A percentile compares a stretch with the other conserved stretches of the same genome.
phyloP scores from a whole-genome alignment of 352 stramenopile species.

The Phytophthora syringae region DNA sequence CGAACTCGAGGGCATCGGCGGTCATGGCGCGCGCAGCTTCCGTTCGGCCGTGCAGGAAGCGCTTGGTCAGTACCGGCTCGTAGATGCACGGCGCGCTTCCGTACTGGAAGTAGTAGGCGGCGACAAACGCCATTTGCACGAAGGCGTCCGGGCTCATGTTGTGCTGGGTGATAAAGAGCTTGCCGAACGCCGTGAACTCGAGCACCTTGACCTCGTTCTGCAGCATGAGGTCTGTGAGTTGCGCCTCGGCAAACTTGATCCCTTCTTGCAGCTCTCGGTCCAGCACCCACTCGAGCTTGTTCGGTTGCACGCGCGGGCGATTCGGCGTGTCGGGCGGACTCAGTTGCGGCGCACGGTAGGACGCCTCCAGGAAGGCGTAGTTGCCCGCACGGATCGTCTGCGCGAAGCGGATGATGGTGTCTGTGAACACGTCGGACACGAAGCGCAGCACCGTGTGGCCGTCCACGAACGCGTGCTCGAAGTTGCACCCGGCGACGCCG shows the following conservation, averaged over 20 bases:
- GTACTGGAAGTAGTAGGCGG: conserved; percentile 95
- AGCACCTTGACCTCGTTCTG: conserved; percentile 94
- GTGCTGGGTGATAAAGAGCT: conserved; percentile 91
- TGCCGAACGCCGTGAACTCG: conserved; percentile 93
- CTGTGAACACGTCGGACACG: conserved; percentile 91
- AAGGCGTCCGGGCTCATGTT: conserved; percentile 96
- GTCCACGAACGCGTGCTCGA: conserved; percentile 98
- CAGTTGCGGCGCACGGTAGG: conserved; percentile 73
- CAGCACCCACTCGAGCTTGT: conserved; percentile 93
- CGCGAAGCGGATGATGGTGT: conserved; percentile 93
- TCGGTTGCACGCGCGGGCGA: conserved; percentile 72
- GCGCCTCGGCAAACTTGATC: conserved; percentile 94
- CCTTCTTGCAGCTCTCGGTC: conserved; percentile 79
- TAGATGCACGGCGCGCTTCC: conserved; percentile 91
- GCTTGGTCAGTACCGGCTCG: conserved; percentile 96
- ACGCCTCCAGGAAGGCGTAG: conserved; percentile 78
- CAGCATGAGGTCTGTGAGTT: conserved; percentile 94
- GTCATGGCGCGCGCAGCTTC: conserved; percentile 95
- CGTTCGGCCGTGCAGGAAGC: conserved; percentile 94
- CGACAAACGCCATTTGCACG: conserved; percentile 95
- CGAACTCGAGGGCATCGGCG: conserved; percentile 87
- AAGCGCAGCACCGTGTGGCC: conserved; percentile 95
- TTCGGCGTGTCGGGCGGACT: conserved; percentile 41
- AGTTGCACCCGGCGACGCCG: conserved; percentile 95
- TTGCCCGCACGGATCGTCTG: conserved; percentile 91